Evolutionary conservation across 2,329 filamentous ascomycete genomes (phyloP).

Genomic region (Arthrobotrys musiformis): DNA sequence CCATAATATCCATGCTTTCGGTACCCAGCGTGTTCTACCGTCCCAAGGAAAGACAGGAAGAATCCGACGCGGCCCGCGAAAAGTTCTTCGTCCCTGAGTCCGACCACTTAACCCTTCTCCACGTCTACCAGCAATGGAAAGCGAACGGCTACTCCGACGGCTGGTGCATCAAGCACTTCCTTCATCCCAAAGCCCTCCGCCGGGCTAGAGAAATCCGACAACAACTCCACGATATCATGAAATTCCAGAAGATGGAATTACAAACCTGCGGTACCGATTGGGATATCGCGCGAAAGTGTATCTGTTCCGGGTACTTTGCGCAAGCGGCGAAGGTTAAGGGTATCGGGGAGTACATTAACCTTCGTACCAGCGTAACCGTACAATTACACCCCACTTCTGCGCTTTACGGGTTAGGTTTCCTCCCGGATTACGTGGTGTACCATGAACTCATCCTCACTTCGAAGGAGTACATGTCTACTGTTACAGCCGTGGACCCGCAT

Average conservation of each 20-base stretch:
- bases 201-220: constrained; percentile 93
- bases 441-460: constrained; percentile 96
- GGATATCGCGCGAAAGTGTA: constrained; percentile 94
- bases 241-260: constrained; percentile 88
- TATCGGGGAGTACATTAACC: constrained; percentile 95
- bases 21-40: constrained; percentile 97
- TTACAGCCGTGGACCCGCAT: constrained; percentile 93
- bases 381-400: constrained; percentile 94
- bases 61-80: constrained; percentile 92
- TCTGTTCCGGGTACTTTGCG: constrained; percentile 97
- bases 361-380: constrained; percentile 92
- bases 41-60: constrained; percentile 94
- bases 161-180: constrained; percentile 92
- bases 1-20: constrained; percentile 96
- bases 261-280: constrained; percentile 93
- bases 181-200: constrained; percentile 92
- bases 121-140: constrained; percentile 96
- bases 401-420: constrained; percentile 89
- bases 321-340: constrained; percentile 96
- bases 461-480: constrained; percentile 98
- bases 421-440: constrained; percentile 97
- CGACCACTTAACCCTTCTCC: constrained; percentile 92
- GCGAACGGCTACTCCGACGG: constrained; percentile 87
- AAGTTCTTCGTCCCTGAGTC: constrained; percentile 99
- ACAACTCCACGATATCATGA: constrained; percentile 93